Conservation (phyloP, 2,329 filamentous ascomycete genomes). For the Chrysoporthe puriensis region DNA sequence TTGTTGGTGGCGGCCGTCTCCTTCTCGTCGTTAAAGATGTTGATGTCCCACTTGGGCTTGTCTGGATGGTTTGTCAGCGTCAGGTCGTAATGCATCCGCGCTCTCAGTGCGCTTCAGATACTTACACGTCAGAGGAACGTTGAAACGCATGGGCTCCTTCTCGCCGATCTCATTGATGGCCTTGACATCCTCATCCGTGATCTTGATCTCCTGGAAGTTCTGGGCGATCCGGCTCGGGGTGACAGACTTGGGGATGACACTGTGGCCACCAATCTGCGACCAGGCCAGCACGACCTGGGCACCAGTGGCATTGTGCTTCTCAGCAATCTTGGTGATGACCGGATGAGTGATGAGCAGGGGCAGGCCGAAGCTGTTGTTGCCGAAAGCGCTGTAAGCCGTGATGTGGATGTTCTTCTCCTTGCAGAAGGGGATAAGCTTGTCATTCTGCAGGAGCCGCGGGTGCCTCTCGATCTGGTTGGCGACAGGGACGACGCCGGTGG, state of each 20-base stretch:
- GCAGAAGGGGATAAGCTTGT: slow-evolving; percentile 63
- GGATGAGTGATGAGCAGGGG: slow-evolving; percentile 62
- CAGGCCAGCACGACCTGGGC: slow-evolving; percentile 60
- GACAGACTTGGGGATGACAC: slow-evolving; percentile 77
- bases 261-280: slow-evolving; percentile 62
- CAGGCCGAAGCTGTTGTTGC: slow-evolving; percentile 48
- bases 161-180: slow-evolving; percentile 66
- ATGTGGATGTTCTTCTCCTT: slow-evolving; percentile 66
- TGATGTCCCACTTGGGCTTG: slow-evolving; percentile 58
- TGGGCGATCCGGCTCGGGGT: slow-evolving; percentile 67
- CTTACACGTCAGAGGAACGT: slow-evolving; percentile 49
- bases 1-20: slow-evolving; percentile 55
- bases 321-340: slow-evolving; percentile 59
- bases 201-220: slow-evolving; percentile 71
- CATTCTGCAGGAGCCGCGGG: slow-evolving; percentile 60
- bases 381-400: slow-evolving; percentile 66
- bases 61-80: slow-evolving; percentile 37
- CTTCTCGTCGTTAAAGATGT: slow-evolving; percentile 58
- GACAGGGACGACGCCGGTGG: slow-evolving; percentile 60
- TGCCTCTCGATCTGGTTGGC: slow-evolving; percentile 74
- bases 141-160: slow-evolving; percentile 47
- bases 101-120: slow-evolving; percentile 6
- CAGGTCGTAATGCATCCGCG: not conserved
- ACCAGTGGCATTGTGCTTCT: slow-evolving; percentile 49
- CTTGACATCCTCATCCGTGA: slow-evolving; percentile 60